These are phyloP conservation scores for Zymoseptoria passerinii DNA, from an alignment of 2,329 filamentous ascomycete genomes.

Conservation along the genomic window DNA sequence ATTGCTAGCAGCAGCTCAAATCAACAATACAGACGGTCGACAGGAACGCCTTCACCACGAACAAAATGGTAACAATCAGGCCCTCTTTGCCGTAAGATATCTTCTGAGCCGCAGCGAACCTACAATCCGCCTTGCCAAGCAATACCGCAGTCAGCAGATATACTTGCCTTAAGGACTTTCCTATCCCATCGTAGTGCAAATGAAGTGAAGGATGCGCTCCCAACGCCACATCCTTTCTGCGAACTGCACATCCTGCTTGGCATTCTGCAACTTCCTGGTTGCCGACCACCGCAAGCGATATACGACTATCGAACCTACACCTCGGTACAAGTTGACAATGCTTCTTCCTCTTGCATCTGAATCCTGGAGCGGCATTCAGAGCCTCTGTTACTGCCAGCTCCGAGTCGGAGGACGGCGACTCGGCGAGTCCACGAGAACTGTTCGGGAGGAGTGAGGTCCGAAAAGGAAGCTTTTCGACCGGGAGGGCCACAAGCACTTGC, in stretches of 20 bases:
- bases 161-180: not conserved
- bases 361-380: no score
- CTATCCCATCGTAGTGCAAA: not conserved
- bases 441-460: not conserved
- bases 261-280: not conserved
- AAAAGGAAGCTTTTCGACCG: not conserved
- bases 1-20: no score
- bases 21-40: no score
- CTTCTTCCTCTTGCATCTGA: no score
- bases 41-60: no score
- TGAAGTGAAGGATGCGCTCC: not conserved
- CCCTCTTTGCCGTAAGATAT: no score
- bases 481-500: not conserved
- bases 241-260: not conserved
- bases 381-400: no score
- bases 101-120: no score
- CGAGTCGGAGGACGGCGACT: not conserved
- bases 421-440: not conserved
- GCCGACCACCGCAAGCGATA: not conserved
- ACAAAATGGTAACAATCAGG: no score
- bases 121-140: no score
- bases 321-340: not conserved
- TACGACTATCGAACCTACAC: not conserved
- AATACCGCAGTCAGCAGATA: not conserved
- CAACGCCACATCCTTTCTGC: not conserved